A percentile compares a stretch with the other conserved stretches of the same genome.
These are phyloP conservation scores for Tetraselmis chui DNA, from an alignment of 139 green algal species.

Conservation along the genomic window DNA sequence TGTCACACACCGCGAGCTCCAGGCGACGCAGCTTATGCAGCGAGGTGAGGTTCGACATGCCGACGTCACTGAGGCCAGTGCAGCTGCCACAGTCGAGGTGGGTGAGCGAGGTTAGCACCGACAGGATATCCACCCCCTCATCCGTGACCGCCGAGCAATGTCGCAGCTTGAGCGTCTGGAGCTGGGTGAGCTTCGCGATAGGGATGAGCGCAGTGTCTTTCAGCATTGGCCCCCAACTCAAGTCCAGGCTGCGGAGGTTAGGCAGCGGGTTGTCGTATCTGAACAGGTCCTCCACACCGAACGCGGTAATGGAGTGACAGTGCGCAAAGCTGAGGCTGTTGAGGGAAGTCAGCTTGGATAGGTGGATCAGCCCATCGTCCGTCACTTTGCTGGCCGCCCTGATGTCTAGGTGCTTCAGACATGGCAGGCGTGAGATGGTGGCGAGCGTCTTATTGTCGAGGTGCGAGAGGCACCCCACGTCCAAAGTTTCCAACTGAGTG, in stretches of 20 bases:
- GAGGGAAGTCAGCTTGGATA: not conserved
- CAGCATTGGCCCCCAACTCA: conserved; percentile 1
- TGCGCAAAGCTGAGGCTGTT: not conserved
- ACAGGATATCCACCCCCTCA: not conserved
- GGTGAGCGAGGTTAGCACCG: not conserved
- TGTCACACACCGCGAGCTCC: not conserved
- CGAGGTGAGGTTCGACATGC: not conserved
- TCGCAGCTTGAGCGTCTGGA: not conserved
- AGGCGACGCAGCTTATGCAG: not conserved
- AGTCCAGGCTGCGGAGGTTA: not conserved
- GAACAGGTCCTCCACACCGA: not conserved
- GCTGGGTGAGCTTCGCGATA: not conserved
- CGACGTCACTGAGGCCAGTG: not conserved
- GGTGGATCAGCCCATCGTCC: not conserved
- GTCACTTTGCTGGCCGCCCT: not conserved
- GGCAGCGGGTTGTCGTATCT: not conserved
- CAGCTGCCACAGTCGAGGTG: conserved; percentile 7
- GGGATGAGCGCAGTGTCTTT: not conserved
- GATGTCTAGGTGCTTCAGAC: not conserved
- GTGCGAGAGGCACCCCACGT: not conserved
- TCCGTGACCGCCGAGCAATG: not conserved
- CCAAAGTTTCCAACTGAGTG: not conserved
- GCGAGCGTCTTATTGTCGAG: not conserved
- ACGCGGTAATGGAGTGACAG: not conserved
- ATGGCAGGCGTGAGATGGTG: not conserved